phyloP scores from a whole-genome alignment of 768 basidiomycete genomes.

The Hortiboletus flavorubellus region DNA sequence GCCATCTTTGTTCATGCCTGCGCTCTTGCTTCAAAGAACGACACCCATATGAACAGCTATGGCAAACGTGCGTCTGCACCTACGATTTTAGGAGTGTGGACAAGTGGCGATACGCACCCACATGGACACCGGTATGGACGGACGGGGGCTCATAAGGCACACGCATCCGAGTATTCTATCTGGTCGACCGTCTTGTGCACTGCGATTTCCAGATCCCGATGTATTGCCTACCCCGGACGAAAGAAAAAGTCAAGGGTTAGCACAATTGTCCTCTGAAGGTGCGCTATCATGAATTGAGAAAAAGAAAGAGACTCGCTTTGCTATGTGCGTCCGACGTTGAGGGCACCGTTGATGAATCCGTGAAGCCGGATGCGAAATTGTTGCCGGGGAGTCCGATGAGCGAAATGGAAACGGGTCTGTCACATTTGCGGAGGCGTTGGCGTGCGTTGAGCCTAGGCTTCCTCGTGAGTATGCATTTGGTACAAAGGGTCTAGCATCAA shows the following conservation, averaged over 20 bases:
- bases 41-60: not conserved
- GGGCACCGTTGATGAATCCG: not conserved
- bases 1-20: not conserved
- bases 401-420: slow-evolving; percentile 41
- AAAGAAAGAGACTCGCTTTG: slow-evolving; percentile 2
- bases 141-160: not conserved
- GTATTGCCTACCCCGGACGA: not conserved
- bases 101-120: not conserved
- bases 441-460: slow-evolving; percentile 45
- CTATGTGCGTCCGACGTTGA: not conserved
- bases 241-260: not conserved
- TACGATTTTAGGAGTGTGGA: not conserved
- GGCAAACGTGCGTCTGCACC: not conserved
- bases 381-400: slow-evolving; percentile 35
- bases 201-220: slow-evolving; percentile 9
- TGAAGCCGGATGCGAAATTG: slow-evolving; percentile 2
- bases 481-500: not conserved
- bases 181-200: slow-evolving; percentile 6
- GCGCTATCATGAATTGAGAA: not conserved
- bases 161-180: not conserved
- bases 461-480: not conserved
- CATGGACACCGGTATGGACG: not conserved
- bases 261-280: not conserved
- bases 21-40: not conserved
- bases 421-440: slow-evolving; percentile 34